These are phyloP conservation scores for Intubia oerlemansii DNA, from an alignment of 2,329 filamentous ascomycete genomes.

Conservation along the genomic window DNA sequence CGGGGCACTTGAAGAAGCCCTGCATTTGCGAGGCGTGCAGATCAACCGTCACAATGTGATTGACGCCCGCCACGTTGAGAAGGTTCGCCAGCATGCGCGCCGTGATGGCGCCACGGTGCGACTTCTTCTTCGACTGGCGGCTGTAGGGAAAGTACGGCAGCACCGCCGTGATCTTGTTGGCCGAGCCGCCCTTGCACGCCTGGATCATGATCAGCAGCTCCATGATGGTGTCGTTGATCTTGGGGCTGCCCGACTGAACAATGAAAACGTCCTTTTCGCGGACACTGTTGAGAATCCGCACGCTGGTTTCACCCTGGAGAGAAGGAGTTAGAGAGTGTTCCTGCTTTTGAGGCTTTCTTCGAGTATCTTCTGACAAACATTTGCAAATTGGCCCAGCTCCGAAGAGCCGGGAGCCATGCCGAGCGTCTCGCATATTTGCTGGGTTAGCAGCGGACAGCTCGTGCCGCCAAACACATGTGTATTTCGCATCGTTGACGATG, in stretches of 20 bases:
- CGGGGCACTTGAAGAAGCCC: conserved; percentile 93
- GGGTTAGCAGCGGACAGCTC: conserved; percentile 41
- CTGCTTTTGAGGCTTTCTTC: background rate
- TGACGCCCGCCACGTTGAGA: conserved; percentile 78
- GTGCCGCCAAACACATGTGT: conserved; percentile 48
- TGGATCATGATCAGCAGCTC: conserved; percentile 98
- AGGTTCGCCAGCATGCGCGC: conserved; percentile 94
- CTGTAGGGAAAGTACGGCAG: conserved; percentile 98
- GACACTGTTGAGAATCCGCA: conserved; percentile 52
- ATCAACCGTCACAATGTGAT: conserved; percentile 94
- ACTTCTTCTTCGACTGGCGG: conserved; percentile 97
- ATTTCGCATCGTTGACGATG: conserved; percentile 21
- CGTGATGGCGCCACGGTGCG: conserved; percentile 86
- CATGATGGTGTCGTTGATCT: conserved; percentile 98
- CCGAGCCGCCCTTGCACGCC: conserved; percentile 92
- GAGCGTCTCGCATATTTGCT: conserved; percentile 45
- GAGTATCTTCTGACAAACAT: conserved; percentile 19
- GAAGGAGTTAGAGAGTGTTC: conserved; percentile 7
- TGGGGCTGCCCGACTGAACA: conserved; percentile 85
- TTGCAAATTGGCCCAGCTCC: conserved; percentile 49
- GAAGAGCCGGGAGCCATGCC: conserved; percentile 42
- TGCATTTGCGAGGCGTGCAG: conserved; percentile 98
- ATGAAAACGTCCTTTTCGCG: conserved; percentile 98
- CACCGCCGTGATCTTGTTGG: conserved; percentile 85
- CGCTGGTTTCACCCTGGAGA: conserved; percentile 43